phyloP scores from a whole-genome alignment of 2,329 filamentous ascomycete genomes.

The Thielaviopsis populi region DNA sequence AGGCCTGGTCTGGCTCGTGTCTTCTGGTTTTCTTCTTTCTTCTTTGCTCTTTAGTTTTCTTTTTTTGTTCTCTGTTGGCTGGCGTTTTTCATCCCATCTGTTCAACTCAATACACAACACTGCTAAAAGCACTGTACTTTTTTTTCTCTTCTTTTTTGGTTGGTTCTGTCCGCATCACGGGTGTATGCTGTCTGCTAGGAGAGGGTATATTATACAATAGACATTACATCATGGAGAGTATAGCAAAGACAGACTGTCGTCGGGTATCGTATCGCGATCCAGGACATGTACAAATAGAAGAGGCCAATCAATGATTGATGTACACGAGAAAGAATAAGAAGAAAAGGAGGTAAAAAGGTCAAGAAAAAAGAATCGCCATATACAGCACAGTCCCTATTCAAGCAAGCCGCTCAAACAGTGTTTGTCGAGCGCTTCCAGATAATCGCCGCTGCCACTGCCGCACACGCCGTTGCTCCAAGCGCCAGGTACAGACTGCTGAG shows the following conservation, averaged over 20 bases:
- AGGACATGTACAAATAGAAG: not conserved
- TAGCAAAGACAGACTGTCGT: constrained; percentile 16
- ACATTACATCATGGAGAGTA: constrained; percentile 18
- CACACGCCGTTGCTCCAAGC: constrained; percentile 55
- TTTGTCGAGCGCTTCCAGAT: constrained; percentile 47
- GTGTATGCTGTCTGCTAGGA: not conserved
- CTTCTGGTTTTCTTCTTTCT: not conserved
- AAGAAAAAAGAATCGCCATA: not conserved
- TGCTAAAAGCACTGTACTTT: not conserved
- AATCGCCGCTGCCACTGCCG: constrained; percentile 47
- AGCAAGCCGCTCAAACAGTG: constrained; percentile 23
- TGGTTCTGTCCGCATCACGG: not conserved
- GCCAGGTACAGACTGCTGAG: constrained; percentile 76
- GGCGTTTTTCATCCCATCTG: not conserved
- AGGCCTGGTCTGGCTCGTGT: not conserved
- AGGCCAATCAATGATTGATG: not conserved
- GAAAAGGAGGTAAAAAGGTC: not conserved
- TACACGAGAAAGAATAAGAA: constrained; percentile 5
- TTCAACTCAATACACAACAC: not conserved
- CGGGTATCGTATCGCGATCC: constrained; percentile 3
- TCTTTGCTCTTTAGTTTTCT: not conserved
- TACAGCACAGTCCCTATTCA: not conserved
- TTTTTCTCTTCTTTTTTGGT: too few relatives aligned
- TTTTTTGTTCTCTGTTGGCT: not conserved
- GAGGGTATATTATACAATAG: constrained; percentile 5